Conservation (phyloP, 495 filamentous ascomycete genomes). For the Collariella sp. region DNA sequence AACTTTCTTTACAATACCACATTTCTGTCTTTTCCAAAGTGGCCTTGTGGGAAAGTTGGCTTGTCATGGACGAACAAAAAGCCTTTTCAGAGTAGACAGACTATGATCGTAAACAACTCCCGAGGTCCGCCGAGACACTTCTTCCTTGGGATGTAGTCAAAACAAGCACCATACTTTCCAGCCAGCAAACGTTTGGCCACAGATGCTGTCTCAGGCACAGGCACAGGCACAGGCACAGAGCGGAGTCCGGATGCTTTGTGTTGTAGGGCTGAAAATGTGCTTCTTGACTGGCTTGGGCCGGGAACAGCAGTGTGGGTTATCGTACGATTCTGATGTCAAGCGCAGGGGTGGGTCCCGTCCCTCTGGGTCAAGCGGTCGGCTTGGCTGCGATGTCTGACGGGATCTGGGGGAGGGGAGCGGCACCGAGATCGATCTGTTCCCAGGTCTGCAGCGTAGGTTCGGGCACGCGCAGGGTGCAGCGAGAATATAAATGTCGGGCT, state of each 20-base stretch:
- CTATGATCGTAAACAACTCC: no score
- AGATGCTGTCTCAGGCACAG: neutral
- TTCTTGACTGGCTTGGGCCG: neutral
- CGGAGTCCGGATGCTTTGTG: neutral
- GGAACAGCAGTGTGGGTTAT: constrained; percentile 13
- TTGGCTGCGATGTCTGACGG: neutral
- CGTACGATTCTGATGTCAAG: constrained; percentile 32
- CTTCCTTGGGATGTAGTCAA: no score
- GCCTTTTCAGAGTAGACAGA: no score
- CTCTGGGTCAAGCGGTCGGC: constrained; percentile 2
- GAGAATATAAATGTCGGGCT: neutral
- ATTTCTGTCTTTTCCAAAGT: no score
- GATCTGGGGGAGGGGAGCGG: neutral
- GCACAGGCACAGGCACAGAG: neutral
- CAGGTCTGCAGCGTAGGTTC: neutral
- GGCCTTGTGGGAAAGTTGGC: no score
- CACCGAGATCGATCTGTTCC: neutral
- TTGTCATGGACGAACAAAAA: no score
- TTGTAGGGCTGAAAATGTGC: constrained; percentile 5
- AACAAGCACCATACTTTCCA: no score
- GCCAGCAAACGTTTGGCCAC: neutral
- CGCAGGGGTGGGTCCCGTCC: constrained; percentile 8
- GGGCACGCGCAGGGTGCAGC: neutral
- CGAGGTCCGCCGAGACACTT: no score
- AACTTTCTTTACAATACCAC: no score